Evolutionary conservation across 352 stramenopile genomes (phyloP), one percentile per base, ranked within the genome.

Genomic region (Phytophthora aleatoria): DNA sequence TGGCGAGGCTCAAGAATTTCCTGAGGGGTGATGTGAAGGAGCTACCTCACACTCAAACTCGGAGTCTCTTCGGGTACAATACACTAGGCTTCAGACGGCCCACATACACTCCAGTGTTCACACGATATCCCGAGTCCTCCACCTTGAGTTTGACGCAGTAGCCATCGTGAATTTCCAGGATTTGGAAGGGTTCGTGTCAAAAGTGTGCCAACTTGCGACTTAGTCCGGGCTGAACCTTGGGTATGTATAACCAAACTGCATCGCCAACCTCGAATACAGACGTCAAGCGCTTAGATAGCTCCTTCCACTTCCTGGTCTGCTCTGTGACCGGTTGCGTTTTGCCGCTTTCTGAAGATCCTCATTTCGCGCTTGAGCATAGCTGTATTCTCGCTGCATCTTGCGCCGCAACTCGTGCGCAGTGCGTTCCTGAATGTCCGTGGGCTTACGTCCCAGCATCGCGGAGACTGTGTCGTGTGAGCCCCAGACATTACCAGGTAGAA

Each of bases 331-430:
- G 2, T 3, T 6, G 1, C 10, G 41, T n/a, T 65, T 59, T 2
- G 49, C 57, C 15, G 51, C 38, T 27, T 56, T 57, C 12, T 65
- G 57, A 1, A 65, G 27, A 9, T 58, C 49, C 15, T 52, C n/a
- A 4, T 48, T 48, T 20, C 31, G 43, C 1, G 49, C 57, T 9
- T 49, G 20, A 0, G 30, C 41, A 12, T 65, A 54, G 11, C 49
- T 42, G 31, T 65, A 65, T 0, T 59, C 57, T 16, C 49, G 30
- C 31, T 65, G 48, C 11, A 65, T 15, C 30, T 65, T 65, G 0
- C 48, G 28, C 1, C 39, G 16, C 28, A 48, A 54, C 30, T 64
- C 47, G 28, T 53, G 58, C 0, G 48, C 57, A 12, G 47, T 51
- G 1, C 16, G 39, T 33, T 64, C 49, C 6, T 20, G 30, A 7